Evolutionary conservation across 2,329 filamentous ascomycete genomes (phyloP), one percentile per base, ranked within the genome.

Genomic region (Cryphonectria carpinicola): DNA sequence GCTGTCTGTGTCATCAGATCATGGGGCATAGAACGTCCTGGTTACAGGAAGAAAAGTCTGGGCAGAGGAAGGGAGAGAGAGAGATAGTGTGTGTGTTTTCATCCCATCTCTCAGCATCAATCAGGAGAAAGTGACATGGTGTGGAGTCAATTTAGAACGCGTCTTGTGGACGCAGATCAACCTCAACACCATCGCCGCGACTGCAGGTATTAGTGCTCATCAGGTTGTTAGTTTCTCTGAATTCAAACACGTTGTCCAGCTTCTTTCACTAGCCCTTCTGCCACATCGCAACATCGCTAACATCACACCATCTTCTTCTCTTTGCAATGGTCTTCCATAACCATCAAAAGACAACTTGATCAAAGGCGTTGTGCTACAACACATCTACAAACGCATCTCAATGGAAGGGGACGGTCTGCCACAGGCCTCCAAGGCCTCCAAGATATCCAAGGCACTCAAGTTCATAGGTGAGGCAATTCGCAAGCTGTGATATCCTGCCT

Each of bases 141-240:
- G 39, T 39, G 56, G 54, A 13, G 35, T 49, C 65, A 32, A 25
- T 54, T 14, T n/a, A 60, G 32, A 19, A 49, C 43, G 43, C 43
- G 43, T 25, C 25, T 22, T 43, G 19, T 32, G 54, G 25, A 17
- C 49, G 35, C 41, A 32, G 63, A 19, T 52, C 46, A 41, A 22
- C 46, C n/a, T 28, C 14, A 22, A 46, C 39, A 7, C 35, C 39
- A 32, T 10, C 28, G 10, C 32, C 35, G 35, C 4, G n/a, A 35
- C 2, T 35, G 54, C 25, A 28, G n/a, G 54, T 41, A 32, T 32
- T 32, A 13, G 14, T 19, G 28, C 7, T 49, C 37, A 25, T n/a
- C 39, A 67, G 65, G 35, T 28, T 61, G 11, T 39, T 28, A 67
- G 11, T 39, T 58, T 67, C 28, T 60, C 65, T n/a, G 60, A 25